phyloP scores from a whole-genome alignment of 148 eudicot genomes.

The Camellia sinensis region DNA sequence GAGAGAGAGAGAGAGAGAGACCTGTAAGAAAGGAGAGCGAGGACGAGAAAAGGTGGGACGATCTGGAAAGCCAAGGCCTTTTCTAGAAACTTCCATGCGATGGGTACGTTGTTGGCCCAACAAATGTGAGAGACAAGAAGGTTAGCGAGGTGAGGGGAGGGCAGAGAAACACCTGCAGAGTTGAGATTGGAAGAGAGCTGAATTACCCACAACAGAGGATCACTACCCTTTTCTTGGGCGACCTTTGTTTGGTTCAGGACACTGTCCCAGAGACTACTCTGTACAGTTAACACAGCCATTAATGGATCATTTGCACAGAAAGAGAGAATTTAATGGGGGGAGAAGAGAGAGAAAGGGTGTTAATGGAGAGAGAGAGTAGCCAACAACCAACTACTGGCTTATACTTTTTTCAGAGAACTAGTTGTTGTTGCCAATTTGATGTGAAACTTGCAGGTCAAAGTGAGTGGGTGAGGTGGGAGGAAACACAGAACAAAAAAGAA shows the following conservation, averaged over 20 bases:
- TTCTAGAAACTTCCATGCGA: constrained; percentile 90
- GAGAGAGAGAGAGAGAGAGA: constrained; percentile 8
- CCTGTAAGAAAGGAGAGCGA: constrained; percentile 82
- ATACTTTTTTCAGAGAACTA: too few species aligned
- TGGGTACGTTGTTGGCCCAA: constrained; percentile 78
- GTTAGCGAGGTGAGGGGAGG: constrained; percentile 72
- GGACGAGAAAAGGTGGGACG: constrained; percentile 71
- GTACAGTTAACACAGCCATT: constrained; percentile 39
- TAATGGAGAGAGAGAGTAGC: background rate
- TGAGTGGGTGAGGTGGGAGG: too few species aligned
- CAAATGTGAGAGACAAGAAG: constrained; percentile 76
- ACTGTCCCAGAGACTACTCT: constrained; percentile 46
- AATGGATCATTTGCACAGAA: constrained; percentile 18
- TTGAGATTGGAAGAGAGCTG: constrained; percentile 58
- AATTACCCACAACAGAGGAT: constrained; percentile 77
- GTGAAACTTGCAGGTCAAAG: too few species aligned
- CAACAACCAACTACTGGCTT: too few species aligned
- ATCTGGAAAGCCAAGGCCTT: constrained; percentile 50
- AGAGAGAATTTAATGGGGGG: background rate
- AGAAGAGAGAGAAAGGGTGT: background rate
- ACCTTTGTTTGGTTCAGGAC: constrained; percentile 53
- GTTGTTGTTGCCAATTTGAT: too few species aligned
- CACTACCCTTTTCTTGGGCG: constrained; percentile 66
- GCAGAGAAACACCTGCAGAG: constrained; percentile 51
- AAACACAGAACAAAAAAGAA: too few species aligned